Evolutionary conservation across 129 eudicot species (phyloP).

Genomic region (Smallanthus sonchifolius): DNA sequence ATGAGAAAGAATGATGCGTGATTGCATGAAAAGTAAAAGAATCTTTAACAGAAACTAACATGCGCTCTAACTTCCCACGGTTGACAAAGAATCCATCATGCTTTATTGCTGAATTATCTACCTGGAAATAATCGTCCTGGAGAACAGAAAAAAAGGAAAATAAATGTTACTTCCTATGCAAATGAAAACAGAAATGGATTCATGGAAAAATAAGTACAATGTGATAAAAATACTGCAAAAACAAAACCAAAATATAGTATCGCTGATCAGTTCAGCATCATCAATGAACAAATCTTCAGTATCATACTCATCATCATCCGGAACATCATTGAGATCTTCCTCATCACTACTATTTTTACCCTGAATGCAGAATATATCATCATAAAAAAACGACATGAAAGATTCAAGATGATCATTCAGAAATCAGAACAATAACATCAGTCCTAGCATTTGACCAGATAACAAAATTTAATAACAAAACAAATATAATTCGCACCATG

Average conservation of each 20-base stretch:
- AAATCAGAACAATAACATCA: background rate
- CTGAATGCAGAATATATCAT: slow-evolving; percentile 36
- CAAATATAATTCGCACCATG: slow-evolving; percentile 50
- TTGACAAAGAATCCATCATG: slow-evolving; percentile 98
- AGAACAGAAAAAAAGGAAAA: slow-evolving; percentile 15
- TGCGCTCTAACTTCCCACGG: slow-evolving; percentile 90
- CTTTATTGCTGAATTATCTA: slow-evolving; percentile 89
- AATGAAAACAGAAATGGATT: background rate
- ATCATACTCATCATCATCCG: slow-evolving; percentile 98
- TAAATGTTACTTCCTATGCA: background rate
- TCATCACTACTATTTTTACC: slow-evolving; percentile 95
- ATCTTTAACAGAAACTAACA: slow-evolving; percentile 47
- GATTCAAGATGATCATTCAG: background rate
- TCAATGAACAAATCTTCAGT: slow-evolving; percentile 97
- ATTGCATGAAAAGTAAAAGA: slow-evolving; percentile 8
- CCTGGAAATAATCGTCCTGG: slow-evolving; percentile 98
- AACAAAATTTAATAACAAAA: background rate
- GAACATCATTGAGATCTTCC: slow-evolving; percentile 87
- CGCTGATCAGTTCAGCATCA: slow-evolving; percentile 82
- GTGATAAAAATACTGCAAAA: background rate
- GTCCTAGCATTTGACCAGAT: background rate
- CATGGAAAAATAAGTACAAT: background rate
- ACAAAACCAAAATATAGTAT: slow-evolving; percentile 8
- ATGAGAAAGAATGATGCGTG: background rate
- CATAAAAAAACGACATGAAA: slow-evolving; percentile 11